Base-by-base conservation (phyloP, 75 land plant species). In the Pinus taeda region DNA sequence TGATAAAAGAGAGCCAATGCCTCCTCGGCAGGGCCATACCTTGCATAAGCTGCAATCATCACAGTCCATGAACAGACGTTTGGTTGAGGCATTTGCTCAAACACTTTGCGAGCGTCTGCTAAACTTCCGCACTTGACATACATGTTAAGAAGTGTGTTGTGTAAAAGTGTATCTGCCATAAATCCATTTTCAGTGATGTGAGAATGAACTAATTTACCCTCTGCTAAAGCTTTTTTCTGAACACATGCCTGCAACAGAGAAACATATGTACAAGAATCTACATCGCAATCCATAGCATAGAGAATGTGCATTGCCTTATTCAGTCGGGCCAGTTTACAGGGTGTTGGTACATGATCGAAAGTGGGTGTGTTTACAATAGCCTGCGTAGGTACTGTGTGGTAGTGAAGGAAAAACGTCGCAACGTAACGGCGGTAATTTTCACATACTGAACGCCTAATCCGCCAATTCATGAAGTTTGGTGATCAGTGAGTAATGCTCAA, bases 1-100 rank as follows among this genome's bases (percentile, higher is more conserved):
- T 86, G 67, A 29, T 70, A 7, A 60, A 92, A 88, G 37, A 66
- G 71, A 3, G 0, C 1, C 18, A 92, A 33, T 1, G 87, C 92
- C 17, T 78, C 77, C 4, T 21, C 45, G 20, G 62, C 76, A 75
- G 67, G 59, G 4, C 71, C 60, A 45, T 76, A 83, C n/a, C 79
- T 59, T 7, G 85, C 90, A 63, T 77, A 87, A 26, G 86, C 76
- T 1, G 90, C 79, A 13, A 92, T 82, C 83, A 92, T 79, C 6
- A 88, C 78, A 39, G 85, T 93, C 90, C 90, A 93, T 2, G 87
- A 57, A 75, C 88, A 86, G 8, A 87, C 20, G 53, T 85, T 79
- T 49, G 81, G 73, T 22, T 60, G 77, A 36, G 26, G n/a, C 84
- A 91, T 85, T 4, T 33, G 18, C 0, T 82, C 67, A 67, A 91